Conservation (phyloP, 441 rosid genomes). For the Dalechampia spathulata region DNA sequence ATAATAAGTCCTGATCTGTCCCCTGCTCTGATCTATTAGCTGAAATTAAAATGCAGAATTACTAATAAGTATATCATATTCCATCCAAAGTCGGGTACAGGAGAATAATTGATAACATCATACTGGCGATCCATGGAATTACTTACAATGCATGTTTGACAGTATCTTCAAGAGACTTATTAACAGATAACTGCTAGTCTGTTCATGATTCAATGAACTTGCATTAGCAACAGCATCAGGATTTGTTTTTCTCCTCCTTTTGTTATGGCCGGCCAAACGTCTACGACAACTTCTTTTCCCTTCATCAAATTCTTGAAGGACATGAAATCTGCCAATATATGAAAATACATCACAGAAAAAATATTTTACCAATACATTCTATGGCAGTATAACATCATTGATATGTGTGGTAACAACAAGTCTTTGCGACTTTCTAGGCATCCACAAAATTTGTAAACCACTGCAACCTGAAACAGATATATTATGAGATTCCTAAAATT, state of each 20-base stretch:
- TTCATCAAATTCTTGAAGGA: constrained; percentile 96
- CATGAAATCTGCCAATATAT: constrained; percentile 64
- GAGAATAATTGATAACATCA: too few relatives aligned
- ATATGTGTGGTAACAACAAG: neutral
- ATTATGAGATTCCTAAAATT: neutral
- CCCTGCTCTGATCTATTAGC: constrained; percentile 59
- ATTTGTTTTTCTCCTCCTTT: constrained; percentile 88
- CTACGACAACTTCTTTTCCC: constrained; percentile 98
- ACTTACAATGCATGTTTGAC: constrained; percentile 78
- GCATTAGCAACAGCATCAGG: constrained; percentile 47
- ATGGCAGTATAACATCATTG: neutral
- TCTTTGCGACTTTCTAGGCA: neutral
- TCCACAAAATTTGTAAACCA: neutral
- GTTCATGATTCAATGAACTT: constrained; percentile 56
- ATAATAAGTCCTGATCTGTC: constrained; percentile 61
- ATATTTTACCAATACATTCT: neutral
- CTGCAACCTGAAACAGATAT: neutral
- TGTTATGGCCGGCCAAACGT: constrained; percentile 97
- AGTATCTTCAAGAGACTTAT: constrained; percentile 76
- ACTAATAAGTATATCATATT: too few relatives aligned
- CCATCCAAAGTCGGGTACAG: too few relatives aligned
- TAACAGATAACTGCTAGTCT: constrained; percentile 63
- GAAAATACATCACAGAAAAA: constrained; percentile 1
- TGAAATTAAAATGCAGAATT: constrained; percentile 32
- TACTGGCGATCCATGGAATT: too few relatives aligned